Evolutionary conservation across 2,329 filamentous ascomycete species (phyloP).

Genomic region (Cryphonectria japonica): DNA sequence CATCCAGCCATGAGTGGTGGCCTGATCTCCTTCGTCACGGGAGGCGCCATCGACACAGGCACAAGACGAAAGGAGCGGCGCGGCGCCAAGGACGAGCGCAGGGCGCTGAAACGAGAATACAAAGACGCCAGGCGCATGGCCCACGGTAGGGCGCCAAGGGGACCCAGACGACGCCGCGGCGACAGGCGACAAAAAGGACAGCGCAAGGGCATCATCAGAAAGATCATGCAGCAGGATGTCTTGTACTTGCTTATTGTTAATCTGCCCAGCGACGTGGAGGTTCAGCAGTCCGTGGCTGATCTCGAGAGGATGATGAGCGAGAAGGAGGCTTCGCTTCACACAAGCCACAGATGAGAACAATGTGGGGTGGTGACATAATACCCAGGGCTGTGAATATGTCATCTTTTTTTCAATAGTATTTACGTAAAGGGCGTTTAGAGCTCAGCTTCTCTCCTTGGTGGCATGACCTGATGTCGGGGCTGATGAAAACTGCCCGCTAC

Average conservation of each 20-base stretch:
- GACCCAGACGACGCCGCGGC: constrained; percentile 2
- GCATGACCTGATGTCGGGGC: constrained; percentile 1
- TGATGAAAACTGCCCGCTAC: background rate
- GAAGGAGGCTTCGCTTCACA: background rate
- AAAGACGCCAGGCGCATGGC: constrained; percentile 13
- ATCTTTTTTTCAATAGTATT: too few relatives aligned
- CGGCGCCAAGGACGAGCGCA: constrained; percentile 17
- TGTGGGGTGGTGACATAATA: background rate
- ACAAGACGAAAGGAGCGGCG: constrained; percentile 27
- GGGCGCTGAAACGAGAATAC: constrained; percentile 17
- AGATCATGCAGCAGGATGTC: constrained; percentile 43
- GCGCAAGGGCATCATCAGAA: constrained; percentile 23
- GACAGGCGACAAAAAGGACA: constrained; percentile 7
- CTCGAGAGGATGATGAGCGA: constrained; percentile 26
- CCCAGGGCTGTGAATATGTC: background rate
- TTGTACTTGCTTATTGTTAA: constrained; percentile 57
- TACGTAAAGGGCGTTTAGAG: background rate
- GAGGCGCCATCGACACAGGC: constrained; percentile 44
- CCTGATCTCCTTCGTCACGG: constrained; percentile 50
- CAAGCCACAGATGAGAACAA: background rate
- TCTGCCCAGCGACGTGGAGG: constrained; percentile 49
- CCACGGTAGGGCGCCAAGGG: constrained; percentile 17
- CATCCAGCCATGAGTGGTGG: constrained; percentile 54
- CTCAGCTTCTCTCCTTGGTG: background rate
- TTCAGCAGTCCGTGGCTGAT: constrained; percentile 34